A percentile compares a stretch with the other conserved stretches of the same genome.
Evolutionary conservation across 495 filamentous ascomycete genomes (phyloP).

Genomic region (Lasiosphaeria hispida): DNA sequence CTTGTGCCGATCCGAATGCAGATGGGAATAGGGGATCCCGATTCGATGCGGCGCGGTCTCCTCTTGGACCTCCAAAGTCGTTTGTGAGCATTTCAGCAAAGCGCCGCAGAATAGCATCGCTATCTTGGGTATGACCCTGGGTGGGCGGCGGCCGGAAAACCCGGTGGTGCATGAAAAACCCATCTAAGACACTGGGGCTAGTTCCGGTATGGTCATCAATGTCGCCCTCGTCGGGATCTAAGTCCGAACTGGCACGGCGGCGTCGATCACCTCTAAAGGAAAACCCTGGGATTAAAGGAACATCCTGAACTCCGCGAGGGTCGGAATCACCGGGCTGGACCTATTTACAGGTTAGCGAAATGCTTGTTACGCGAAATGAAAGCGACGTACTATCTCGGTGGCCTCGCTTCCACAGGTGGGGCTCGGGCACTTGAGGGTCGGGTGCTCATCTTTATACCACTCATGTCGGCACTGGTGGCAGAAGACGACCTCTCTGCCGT

Average conservation of each 20-base stretch:
- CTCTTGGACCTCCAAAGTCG: constrained; percentile 22
- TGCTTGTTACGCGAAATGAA: constrained; percentile 4
- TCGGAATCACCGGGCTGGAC: constrained; percentile 39
- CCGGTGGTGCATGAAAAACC: constrained; percentile 38
- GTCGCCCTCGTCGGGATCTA: constrained; percentile 47
- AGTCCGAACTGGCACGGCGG: constrained; percentile 42
- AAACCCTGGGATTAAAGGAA: constrained; percentile 16
- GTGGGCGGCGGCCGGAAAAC: constrained; percentile 16
- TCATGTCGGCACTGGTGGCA: constrained; percentile 79
- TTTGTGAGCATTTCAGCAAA: constrained; percentile 42
- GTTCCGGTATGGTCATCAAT: constrained; percentile 45
- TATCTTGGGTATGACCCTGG: constrained; percentile 16
- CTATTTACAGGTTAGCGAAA: constrained; percentile 29
- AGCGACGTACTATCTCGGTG: constrained; percentile 71
- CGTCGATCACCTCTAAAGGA: constrained; percentile 31
- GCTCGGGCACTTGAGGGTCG: constrained; percentile 64
- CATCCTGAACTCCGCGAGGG: constrained; percentile 37
- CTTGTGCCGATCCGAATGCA: too few relatives aligned
- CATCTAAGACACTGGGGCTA: constrained; percentile 35
- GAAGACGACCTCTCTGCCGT: constrained; percentile 65
- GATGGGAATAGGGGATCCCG: neutral
- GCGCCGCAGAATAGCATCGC: constrained; percentile 40
- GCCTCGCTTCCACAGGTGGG: constrained; percentile 76
- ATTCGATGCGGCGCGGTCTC: neutral
- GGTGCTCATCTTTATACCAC: constrained; percentile 69